Percentiles rank a stretch among this genome's conserved stretches.
phyloP scores from a whole-genome alignment of 2,329 filamentous ascomycete genomes.

The Ophiosphaerella herpotricha region DNA sequence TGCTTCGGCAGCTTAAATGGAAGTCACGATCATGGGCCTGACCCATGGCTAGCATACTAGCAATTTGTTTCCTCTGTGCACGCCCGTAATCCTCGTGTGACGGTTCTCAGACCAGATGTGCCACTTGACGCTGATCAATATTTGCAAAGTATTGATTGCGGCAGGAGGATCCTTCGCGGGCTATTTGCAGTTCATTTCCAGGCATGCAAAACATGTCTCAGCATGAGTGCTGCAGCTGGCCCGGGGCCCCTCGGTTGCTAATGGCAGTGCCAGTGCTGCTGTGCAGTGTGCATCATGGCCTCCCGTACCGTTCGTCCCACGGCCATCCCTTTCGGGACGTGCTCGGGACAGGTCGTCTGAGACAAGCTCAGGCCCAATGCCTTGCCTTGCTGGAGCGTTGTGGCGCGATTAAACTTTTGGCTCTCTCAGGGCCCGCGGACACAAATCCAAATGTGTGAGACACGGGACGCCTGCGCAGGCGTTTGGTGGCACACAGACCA shows the following conservation, averaged over 20 bases:
- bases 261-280: slow-evolving; percentile 5
- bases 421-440: slow-evolving; percentile 3
- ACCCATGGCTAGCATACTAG: slow-evolving; percentile 17
- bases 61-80: slow-evolving; percentile 2
- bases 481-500: slow-evolving; percentile 19
- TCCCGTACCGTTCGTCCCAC: slow-evolving; percentile 8
- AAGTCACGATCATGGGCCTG: slow-evolving; percentile 21
- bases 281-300: not conserved
- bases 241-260: slow-evolving; percentile 10
- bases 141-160: no score
- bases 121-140: no score
- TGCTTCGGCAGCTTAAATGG: slow-evolving; percentile 23
- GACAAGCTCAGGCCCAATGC: slow-evolving; percentile 16
- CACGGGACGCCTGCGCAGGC: slow-evolving; percentile 11
- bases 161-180: no score
- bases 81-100: slow-evolving; percentile 13
- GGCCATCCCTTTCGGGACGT: slow-evolving; percentile 2
- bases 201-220: slow-evolving; percentile 17
- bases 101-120: no score
- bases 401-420: slow-evolving; percentile 15
- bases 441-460: slow-evolving; percentile 11
- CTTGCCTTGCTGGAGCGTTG: slow-evolving; percentile 1
- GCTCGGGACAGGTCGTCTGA: slow-evolving; percentile 2
- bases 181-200: not conserved
- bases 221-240: slow-evolving; percentile 9